phyloP scores from a whole-genome alignment of 2,329 filamentous ascomycete species.

The Fusarium metavorans region DNA sequence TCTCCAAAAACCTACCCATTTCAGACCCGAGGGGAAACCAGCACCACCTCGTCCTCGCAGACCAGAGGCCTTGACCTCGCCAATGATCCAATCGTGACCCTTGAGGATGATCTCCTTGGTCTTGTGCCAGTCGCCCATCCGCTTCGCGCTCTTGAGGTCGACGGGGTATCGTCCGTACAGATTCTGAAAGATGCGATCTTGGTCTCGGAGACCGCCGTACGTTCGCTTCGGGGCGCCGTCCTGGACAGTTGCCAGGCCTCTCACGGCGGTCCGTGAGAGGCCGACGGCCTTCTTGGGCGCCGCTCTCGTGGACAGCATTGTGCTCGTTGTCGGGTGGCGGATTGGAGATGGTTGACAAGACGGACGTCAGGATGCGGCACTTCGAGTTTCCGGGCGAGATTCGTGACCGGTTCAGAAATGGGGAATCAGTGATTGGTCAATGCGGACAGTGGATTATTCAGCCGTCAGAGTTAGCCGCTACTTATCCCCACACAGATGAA shows the following conservation, averaged over 20 bases:
- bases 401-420: constrained; percentile 53
- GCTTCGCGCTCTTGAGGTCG: constrained; percentile 93
- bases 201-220: constrained; percentile 91
- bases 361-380: constrained; percentile 51
- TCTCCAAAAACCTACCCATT: constrained; percentile 80
- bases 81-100: constrained; percentile 99
- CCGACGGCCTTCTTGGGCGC: constrained; percentile 54
- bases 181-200: constrained; percentile 99
- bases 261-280: constrained; percentile 61
- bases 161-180: constrained; percentile 93
- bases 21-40: constrained; percentile 97
- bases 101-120: constrained; percentile 98
- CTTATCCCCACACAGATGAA: not conserved
- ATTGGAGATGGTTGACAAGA: constrained; percentile 46
- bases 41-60: constrained; percentile 96
- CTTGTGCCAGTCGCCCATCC: constrained; percentile 99
- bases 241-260: constrained; percentile 85
- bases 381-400: constrained; percentile 51
- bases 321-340: constrained; percentile 50
- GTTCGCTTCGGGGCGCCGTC: constrained; percentile 77
- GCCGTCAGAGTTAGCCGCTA: constrained; percentile 47
- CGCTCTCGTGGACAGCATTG: constrained; percentile 60
- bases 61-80: constrained; percentile 96
- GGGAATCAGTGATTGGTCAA: constrained; percentile 57
- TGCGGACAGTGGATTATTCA: constrained; percentile 47